Evolutionary conservation across 345 rosid species (phyloP).

Genomic region (Erucastrum elatum): DNA sequence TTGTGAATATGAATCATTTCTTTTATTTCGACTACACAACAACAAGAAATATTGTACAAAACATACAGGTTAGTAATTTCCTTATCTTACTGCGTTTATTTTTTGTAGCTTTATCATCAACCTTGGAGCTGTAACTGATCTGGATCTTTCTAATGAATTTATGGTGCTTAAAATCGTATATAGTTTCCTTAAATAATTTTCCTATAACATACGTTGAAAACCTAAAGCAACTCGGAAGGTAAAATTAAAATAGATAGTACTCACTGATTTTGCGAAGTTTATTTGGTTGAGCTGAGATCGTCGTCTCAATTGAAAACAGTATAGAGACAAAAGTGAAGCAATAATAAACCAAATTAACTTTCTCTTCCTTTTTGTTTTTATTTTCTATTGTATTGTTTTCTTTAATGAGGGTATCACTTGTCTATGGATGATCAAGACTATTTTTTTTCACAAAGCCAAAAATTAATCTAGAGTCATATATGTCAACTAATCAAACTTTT

Average conservation of each 20-base stretch:
- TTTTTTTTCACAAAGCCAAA: too few relatives aligned
- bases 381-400: background rate
- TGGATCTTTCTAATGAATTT: background rate
- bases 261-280: background rate
- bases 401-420: too few relatives aligned
- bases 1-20: slow-evolving; percentile 11
- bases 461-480: too few relatives aligned
- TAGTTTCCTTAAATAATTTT: background rate
- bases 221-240: background rate
- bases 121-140: background rate
- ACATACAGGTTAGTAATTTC: background rate
- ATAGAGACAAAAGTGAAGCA: background rate
- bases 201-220: background rate
- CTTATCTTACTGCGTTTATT: background rate
- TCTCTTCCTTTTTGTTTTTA: background rate
- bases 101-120: background rate
- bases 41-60: too few relatives aligned
- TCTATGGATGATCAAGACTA: too few relatives aligned
- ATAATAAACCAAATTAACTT: background rate
- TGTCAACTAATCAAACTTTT: too few relatives aligned
- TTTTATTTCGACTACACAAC: background rate
- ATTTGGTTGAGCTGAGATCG: background rate
- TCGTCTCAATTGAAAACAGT: background rate
- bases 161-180: background rate
- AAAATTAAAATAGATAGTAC: background rate